Evolutionary conservation across 2,329 filamentous ascomycete genomes (phyloP).

Genomic region (Neocucurbitaria cava): DNA sequence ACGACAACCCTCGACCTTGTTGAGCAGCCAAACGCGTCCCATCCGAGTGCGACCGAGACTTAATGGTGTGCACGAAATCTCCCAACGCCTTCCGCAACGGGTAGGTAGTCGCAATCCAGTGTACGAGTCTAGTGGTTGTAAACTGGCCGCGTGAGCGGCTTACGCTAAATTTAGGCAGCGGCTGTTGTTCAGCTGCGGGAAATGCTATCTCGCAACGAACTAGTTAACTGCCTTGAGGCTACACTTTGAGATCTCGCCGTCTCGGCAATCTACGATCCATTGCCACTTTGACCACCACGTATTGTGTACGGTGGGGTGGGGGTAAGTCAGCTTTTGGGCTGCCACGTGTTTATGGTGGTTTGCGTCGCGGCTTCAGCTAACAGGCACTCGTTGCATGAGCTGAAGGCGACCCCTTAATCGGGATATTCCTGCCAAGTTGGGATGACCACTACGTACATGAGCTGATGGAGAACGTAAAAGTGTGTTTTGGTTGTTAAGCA

Average conservation of each 20-base stretch:
- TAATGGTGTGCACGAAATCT: background rate
- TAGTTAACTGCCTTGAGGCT: constrained; percentile 1
- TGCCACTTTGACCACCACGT: constrained; percentile 7
- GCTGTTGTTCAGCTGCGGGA: background rate
- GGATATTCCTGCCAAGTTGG: no score
- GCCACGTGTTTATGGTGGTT: background rate
- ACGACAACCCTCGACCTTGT: background rate
- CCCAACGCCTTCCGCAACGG: background rate
- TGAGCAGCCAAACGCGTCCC: background rate
- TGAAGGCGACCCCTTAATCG: background rate
- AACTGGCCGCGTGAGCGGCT: background rate
- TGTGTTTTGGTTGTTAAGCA: no score
- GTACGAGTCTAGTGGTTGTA: background rate
- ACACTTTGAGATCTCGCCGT: constrained; percentile 12
- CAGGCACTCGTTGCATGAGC: background rate
- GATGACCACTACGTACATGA: no score
- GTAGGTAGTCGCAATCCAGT: background rate
- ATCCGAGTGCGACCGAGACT: background rate
- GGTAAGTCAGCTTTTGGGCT: constrained; percentile 2
- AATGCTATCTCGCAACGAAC: background rate
- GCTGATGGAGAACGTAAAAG: no score
- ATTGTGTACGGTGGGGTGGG: background rate
- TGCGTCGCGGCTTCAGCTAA: constrained; percentile 2
- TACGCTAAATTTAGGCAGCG: constrained; percentile 2
- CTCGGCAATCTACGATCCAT: constrained; percentile 26